These are phyloP conservation scores for Beauveria sp. DNA, from an alignment of 2,329 filamentous ascomycete species.

Conservation along the genomic window DNA sequence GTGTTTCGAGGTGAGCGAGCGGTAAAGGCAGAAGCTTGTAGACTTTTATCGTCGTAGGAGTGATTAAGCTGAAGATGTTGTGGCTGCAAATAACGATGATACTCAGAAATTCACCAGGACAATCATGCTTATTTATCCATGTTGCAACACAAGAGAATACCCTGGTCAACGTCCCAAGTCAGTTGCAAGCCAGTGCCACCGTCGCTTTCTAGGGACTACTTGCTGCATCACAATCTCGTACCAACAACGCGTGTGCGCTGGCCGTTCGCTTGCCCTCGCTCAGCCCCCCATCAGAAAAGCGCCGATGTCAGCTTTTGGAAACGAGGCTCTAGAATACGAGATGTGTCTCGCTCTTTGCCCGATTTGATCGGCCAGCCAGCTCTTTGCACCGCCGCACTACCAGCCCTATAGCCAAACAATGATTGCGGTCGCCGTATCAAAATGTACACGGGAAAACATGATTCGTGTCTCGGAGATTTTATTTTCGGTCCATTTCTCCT, in stretches of 20 bases:
- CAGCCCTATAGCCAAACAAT: background rate
- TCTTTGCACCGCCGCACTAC: background rate
- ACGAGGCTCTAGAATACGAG: background rate
- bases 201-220: background rate
- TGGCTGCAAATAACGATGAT: background rate
- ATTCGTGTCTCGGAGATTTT: background rate
- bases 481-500: background rate
- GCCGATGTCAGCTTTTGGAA: background rate
- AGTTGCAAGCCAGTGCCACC: background rate
- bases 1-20: background rate
- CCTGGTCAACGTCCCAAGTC: background rate
- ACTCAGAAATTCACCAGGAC: background rate
- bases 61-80: background rate
- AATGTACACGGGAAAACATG: background rate
- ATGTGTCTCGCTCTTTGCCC: background rate
- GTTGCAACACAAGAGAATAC: background rate
- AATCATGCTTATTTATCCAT: background rate
- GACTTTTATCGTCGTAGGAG: background rate
- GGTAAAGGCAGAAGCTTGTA: background rate
- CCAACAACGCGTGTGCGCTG: background rate
- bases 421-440: too few species aligned
- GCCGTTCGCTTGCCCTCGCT: background rate
- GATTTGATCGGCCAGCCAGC: background rate
- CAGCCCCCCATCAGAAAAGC: background rate
- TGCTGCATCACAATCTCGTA: constrained; percentile 2